A percentile compares a stretch with the other conserved stretches of the same genome.
These are phyloP conservation scores for Colletotrichum neosansevieriae DNA, from an alignment of 2,329 filamentous ascomycete genomes.

Conservation along the genomic window DNA sequence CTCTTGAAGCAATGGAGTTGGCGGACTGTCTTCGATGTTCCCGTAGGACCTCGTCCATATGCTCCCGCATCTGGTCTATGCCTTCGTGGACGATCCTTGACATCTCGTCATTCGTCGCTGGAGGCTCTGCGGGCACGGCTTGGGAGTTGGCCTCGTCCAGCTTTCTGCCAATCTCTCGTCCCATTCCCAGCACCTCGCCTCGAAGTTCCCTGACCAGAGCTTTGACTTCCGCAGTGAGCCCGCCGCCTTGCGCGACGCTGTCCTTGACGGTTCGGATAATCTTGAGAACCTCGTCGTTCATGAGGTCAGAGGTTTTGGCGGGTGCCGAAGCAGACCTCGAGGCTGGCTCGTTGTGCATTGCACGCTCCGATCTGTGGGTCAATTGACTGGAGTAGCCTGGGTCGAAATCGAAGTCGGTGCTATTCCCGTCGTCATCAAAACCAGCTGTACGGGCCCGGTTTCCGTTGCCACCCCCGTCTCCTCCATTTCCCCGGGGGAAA, in stretches of 20 bases:
- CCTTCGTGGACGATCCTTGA: constrained; percentile 83
- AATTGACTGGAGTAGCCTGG: constrained; percentile 49
- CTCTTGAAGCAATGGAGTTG: constrained; percentile 71
- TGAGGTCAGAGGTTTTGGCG: constrained; percentile 64
- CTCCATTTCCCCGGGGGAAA: constrained; percentile 48
- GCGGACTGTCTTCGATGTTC: constrained; percentile 79
- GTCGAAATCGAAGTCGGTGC: constrained; percentile 50
- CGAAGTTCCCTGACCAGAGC: constrained; percentile 88
- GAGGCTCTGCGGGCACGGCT: constrained; percentile 52
- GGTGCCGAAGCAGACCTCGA: constrained; percentile 60
- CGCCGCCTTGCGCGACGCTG: constrained; percentile 88
- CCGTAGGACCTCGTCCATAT: constrained; percentile 83
- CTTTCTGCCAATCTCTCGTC: constrained; percentile 86
- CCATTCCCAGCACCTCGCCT: constrained; percentile 95
- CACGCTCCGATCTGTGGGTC: constrained; percentile 56
- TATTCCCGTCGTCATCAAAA: constrained; percentile 55
- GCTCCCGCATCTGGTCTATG: constrained; percentile 83
- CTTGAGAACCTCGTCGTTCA: constrained; percentile 84
- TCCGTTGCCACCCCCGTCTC: constrained; percentile 44
- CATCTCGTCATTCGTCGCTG: constrained; percentile 75
- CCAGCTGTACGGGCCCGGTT: constrained; percentile 50
- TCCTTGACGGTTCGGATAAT: constrained; percentile 90
- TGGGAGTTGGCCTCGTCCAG: constrained; percentile 73
- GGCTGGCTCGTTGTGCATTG: constrained; percentile 57
- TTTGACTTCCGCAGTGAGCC: constrained; percentile 92